Evolutionary conservation across 352 stramenopile species (phyloP), one percentile per base, ranked within the genome.

Genomic region (Pythium rishiriense): DNA sequence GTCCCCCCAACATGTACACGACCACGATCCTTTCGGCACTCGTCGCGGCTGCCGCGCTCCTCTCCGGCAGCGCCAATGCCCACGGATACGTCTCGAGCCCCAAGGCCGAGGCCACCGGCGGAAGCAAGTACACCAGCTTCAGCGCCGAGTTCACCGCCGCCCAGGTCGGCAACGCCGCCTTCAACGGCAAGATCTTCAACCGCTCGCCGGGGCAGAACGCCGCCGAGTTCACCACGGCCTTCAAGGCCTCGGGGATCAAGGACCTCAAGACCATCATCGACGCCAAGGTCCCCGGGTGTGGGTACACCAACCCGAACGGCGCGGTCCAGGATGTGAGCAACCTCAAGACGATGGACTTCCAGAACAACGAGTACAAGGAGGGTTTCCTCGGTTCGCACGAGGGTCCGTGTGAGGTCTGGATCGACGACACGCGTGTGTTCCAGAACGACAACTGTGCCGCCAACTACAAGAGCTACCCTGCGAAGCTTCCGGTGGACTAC

Each of bases 401-500:
- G 24, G 66, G 60, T 22, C 66, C 66, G 26, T 73, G 66, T 9
- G 66, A 73, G 50, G 46, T 63, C 24, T 73, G 70, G 70, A 61
- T 77, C 26, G 61, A 68, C 39, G 64, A 72, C 42, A 53, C 53
- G 31, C 54, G 57, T 43, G 66, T 77, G n/a, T 66, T 72, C 52
- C 56, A 72, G 28, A 57, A 77, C 54, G 63, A 76, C 48, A 69
- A 87, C 53, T 90, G 81, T 43, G 69, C 68, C 6, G 70, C 49
- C 1, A 65, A 67, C 37, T 85, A 78, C 54, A 68, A 65, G 49
- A 50, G 55, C 21, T 72, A 58, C 28, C 72, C 83, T n/a, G 81
- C 81, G 5, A 60, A 49, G 39, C 82, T 83, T 45, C 57, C 73
- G n/a, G 59, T 89, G 12, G 70, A 87, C 62, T 89, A 79, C 66